Percentiles rank a stretch among this genome's conserved stretches.
Conservation (phyloP, 2,329 filamentous ascomycete genomes). For the Bipolaris cookei region DNA sequence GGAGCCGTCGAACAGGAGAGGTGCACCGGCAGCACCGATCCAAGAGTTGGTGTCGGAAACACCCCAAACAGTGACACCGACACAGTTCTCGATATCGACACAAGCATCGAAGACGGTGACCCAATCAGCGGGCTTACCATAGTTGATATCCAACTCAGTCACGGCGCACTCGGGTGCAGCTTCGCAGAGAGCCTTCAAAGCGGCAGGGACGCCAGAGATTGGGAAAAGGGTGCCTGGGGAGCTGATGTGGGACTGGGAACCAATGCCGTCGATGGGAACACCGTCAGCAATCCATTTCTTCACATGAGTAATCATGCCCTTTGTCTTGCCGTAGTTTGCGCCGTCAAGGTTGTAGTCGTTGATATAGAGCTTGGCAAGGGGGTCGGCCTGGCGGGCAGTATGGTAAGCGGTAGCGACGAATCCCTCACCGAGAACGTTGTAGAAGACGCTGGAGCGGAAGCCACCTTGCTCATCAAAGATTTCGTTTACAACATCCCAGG, state of each 20-base stretch:
- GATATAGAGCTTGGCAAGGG: slow-evolving; percentile 73
- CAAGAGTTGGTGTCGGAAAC: slow-evolving; percentile 54
- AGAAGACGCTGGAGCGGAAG: slow-evolving; percentile 68
- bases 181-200: slow-evolving; percentile 61
- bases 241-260: slow-evolving; percentile 63
- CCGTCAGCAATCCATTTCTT: slow-evolving; percentile 68
- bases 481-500: slow-evolving; percentile 53
- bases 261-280: slow-evolving; percentile 70
- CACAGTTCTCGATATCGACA: slow-evolving; percentile 63
- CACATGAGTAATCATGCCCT: slow-evolving; percentile 64
- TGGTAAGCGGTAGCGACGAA: slow-evolving; percentile 74
- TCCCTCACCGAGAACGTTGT: slow-evolving; percentile 70
- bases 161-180: slow-evolving; percentile 66
- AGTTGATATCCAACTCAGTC: slow-evolving; percentile 72
- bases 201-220: slow-evolving; percentile 54
- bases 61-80: slow-evolving; percentile 70
- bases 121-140: slow-evolving; percentile 64
- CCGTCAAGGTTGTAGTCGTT: slow-evolving; percentile 72
- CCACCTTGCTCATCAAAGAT: slow-evolving; percentile 66
- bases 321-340: slow-evolving; percentile 64
- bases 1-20: slow-evolving; percentile 52
- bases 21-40: slow-evolving; percentile 44
- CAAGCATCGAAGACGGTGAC: slow-evolving; percentile 63
- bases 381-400: slow-evolving; percentile 70
- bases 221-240: slow-evolving; percentile 43